A percentile compares a stretch with the other conserved stretches of the same genome.
Evolutionary conservation across 768 basidiomycete genomes (phyloP).

Genomic region (Agaricus subrufescens): DNA sequence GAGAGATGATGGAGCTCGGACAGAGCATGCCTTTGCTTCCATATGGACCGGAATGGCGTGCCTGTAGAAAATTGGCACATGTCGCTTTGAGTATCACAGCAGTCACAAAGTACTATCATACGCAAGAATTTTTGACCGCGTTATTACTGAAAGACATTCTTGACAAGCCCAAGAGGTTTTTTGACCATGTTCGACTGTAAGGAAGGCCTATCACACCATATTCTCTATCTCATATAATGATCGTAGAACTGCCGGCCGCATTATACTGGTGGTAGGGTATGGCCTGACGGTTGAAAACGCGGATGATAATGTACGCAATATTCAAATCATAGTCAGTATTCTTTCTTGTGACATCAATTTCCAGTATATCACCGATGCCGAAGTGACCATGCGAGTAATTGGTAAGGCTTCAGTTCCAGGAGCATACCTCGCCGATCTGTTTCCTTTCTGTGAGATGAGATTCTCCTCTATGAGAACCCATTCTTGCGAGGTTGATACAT

Average conservation of each 20-base stretch:
- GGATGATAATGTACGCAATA: slow-evolving; percentile 40
- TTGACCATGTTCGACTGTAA: not conserved
- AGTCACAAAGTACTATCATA: slow-evolving; percentile 24
- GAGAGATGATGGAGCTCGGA: slow-evolving; percentile 8
- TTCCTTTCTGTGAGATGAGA: slow-evolving; percentile 38
- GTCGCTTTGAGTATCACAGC: slow-evolving; percentile 22
- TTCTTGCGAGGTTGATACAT: not conserved
- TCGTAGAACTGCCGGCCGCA: slow-evolving; percentile 42
- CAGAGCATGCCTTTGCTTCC: slow-evolving; percentile 14
- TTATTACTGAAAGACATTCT: not conserved
- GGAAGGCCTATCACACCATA: not conserved
- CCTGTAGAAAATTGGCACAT: slow-evolving; percentile 24
- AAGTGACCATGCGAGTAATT: slow-evolving; percentile 47
- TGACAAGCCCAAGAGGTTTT: not conserved
- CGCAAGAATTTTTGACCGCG: slow-evolving; percentile 19
- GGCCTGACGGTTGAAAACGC: slow-evolving; percentile 49
- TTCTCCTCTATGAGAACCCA: too few relatives aligned
- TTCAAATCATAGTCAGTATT: slow-evolving; percentile 24
- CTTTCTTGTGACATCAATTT: not conserved
- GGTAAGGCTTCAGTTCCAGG: slow-evolving; percentile 46
- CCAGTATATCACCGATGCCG: slow-evolving; percentile 27
- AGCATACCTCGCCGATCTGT: slow-evolving; percentile 36
- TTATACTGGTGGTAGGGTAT: slow-evolving; percentile 50
- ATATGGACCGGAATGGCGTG: slow-evolving; percentile 10
- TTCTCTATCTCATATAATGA: not conserved